A percentile compares a stretch with the other conserved stretches of the same genome.
Conservation (phyloP, 1,139 yeast species). For the Yamadazyma kanchanaburiensis region DNA sequence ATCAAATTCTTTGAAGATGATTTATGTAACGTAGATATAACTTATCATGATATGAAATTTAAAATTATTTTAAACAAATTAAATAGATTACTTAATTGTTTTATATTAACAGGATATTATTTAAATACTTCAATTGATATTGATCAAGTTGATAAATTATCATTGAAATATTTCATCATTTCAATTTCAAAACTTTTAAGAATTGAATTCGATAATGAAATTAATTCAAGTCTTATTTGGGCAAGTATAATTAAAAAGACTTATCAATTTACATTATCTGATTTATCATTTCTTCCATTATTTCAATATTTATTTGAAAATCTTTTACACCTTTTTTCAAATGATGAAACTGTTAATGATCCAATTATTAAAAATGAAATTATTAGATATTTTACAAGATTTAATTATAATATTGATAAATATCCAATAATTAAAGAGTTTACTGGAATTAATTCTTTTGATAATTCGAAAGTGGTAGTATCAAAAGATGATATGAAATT, state of each 20-base stretch:
- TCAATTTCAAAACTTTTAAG: neutral
- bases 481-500: too few species aligned
- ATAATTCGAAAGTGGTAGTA: too few species aligned
- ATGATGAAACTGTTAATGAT: constrained; percentile 9
- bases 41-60: constrained; percentile 1
- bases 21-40: too few species aligned
- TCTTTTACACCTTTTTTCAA: constrained; percentile 1
- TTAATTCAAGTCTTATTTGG: constrained; percentile 3
- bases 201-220: neutral
- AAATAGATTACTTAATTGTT: constrained; percentile 1
- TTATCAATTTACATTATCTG: constrained; percentile 1
- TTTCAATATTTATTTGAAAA: constrained; percentile 2
- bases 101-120: constrained; percentile 4
- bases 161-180: neutral
- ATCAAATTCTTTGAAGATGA: constrained; percentile 8
- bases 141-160: neutral
- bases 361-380: constrained; percentile 15
- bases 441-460: constrained; percentile 2
- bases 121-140: neutral
- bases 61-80: constrained; percentile 5
- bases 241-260: constrained; percentile 1
- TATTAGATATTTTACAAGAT: constrained; percentile 1
- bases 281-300: constrained; percentile 4
- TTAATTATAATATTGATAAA: constrained; percentile 1
- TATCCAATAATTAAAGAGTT: constrained; percentile 1